Conservation (phyloP, 78 protist species). For the Polysphondylium violaceum region DNA sequence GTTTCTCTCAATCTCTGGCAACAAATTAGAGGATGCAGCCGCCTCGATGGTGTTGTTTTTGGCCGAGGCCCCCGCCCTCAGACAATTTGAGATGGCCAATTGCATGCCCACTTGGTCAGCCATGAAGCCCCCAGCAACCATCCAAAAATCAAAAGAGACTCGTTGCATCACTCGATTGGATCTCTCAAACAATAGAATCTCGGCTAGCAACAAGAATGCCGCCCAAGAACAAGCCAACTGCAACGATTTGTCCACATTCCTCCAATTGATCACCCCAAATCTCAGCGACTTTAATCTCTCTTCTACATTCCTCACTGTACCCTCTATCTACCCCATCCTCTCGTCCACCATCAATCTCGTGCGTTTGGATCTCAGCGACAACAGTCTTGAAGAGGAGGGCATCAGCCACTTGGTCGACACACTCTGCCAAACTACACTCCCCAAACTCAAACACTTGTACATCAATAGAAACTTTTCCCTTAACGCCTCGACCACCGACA, state of each 20-base stretch:
- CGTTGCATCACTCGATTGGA: conserved; percentile 33
- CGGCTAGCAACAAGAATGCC: background rate
- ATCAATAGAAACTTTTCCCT: conserved; percentile 36
- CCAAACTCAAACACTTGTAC: conserved; percentile 70
- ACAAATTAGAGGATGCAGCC: conserved; percentile 42
- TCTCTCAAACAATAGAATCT: conserved; percentile 25
- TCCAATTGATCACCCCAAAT: conserved; percentile 48
- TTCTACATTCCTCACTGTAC: background rate
- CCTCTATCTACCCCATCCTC: conserved; percentile 15
- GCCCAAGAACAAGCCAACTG: background rate
- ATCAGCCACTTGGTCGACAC: conserved; percentile 26
- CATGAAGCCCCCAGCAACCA: conserved; percentile 22
- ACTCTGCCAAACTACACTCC: conserved; percentile 56
- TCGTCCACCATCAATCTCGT: conserved; percentile 26
- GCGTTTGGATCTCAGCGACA: conserved; percentile 35
- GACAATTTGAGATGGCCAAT: conserved; percentile 61
- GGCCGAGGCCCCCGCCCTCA: conserved; percentile 44
- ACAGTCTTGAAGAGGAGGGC: conserved; percentile 67
- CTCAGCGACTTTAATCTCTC: conserved; percentile 37
- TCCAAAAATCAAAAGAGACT: conserved; percentile 58
- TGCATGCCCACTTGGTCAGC: conserved; percentile 27
- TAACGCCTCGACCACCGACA: conserved; percentile 15
- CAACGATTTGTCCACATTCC: conserved; percentile 37
- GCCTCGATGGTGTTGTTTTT: conserved; percentile 41
- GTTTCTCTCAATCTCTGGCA: conserved; percentile 49